Conservation (phyloP, 176 grass and related monocot species). For the Chloris gayana region DNA sequence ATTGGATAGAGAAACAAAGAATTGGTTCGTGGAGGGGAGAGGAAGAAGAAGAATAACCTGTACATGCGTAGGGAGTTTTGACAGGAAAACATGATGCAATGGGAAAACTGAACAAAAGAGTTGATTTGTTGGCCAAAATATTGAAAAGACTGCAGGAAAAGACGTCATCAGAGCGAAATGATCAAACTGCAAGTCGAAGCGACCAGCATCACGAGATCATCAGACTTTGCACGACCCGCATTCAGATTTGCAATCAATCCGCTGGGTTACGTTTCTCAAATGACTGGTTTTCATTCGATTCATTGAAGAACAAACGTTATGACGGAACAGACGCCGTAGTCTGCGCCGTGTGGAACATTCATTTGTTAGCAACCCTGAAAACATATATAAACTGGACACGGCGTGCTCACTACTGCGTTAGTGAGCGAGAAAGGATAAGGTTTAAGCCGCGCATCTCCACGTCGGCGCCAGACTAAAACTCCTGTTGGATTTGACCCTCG, state of each 20-base stretch:
- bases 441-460: background rate
- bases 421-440: background rate
- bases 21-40: slow-evolving; percentile 28
- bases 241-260: background rate
- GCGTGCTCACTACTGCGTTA: background rate
- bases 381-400: background rate
- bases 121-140: background rate
- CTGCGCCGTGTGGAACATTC: background rate
- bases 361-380: background rate
- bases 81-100: slow-evolving; percentile 13
- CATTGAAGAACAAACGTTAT: too few relatives aligned
- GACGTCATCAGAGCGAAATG: slow-evolving; percentile 19
- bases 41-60: slow-evolving; percentile 19
- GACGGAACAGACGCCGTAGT: background rate
- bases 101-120: slow-evolving; percentile 9
- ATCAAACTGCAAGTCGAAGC: background rate
- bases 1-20: slow-evolving; percentile 41
- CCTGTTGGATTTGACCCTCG: background rate
- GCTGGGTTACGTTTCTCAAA: too few relatives aligned
- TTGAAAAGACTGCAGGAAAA: too few relatives aligned
- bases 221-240: background rate
- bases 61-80: slow-evolving; percentile 52
- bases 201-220: background rate
- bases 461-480: background rate
- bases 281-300: too few relatives aligned